Evolutionary conservation across 176 grass and related monocot species (phyloP).

Genomic region (maize (Zea mays)): Zm-B73-REFERENCE-NAM-5.0 NC_050098.1:125220501-125221000

Average conservation of each 20-base stretch:
- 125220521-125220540: constrained; percentile 96
- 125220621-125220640: constrained; percentile 51
- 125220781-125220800: background rate
- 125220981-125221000: no score
- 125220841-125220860: constrained; percentile 81
- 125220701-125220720: constrained; percentile 92
- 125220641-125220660: constrained; percentile 55
- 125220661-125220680: constrained; percentile 70
- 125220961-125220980: no score
- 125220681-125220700: constrained; percentile 77
- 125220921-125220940: no score
- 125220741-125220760: constrained; percentile 63
- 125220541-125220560: constrained; percentile 81
- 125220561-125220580: constrained; percentile 73
- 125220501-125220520: constrained; percentile 61
- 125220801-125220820: constrained; percentile 18
- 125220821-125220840: constrained; percentile 55
- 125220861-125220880: constrained; percentile 63
- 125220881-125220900: constrained; percentile 31
- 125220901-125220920: no score
- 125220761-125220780: constrained; percentile 33
- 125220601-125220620: constrained; percentile 79
- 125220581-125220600: constrained; percentile 63
- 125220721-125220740: constrained; percentile 95
- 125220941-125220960: no score